These are phyloP conservation scores for Suillus alpinus DNA, from an alignment of 768 basidiomycete genomes.

Conservation along the genomic window DNA sequence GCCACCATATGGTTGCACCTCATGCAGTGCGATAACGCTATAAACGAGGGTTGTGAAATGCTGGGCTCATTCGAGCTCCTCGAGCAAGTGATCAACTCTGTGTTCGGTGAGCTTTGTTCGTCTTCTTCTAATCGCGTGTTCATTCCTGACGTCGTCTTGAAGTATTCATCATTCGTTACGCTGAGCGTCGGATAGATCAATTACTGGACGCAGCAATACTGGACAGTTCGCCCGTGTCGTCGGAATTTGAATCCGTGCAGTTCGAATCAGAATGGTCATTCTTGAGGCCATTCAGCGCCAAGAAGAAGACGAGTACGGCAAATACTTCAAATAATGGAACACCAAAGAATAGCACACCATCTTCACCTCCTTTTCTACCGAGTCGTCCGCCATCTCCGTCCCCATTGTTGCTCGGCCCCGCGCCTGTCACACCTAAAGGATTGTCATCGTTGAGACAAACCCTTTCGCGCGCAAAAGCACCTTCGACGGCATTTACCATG, in stretches of 20 bases:
- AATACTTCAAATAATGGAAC: slow-evolving; percentile 24
- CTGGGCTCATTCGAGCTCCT: slow-evolving; percentile 82
- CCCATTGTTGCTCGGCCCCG: slow-evolving; percentile 37
- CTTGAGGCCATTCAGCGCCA: slow-evolving; percentile 65
- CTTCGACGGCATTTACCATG: slow-evolving; percentile 43
- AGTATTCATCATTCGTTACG: slow-evolving; percentile 95
- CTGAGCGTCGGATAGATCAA: slow-evolving; percentile 85
- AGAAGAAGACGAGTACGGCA: slow-evolving; percentile 45
- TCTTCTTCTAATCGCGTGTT: slow-evolving; percentile 6
- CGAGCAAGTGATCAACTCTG: slow-evolving; percentile 91
- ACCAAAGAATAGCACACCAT: slow-evolving; percentile 36
- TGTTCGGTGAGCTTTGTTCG: slow-evolving; percentile 64
- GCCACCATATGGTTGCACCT: slow-evolving; percentile 88
- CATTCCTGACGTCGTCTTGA: slow-evolving; percentile 7
- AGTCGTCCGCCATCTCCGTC: slow-evolving; percentile 54
- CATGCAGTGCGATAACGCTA: slow-evolving; percentile 78
- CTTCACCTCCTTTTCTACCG: slow-evolving; percentile 47
- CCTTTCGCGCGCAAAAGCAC: slow-evolving; percentile 52
- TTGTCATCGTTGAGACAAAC: slow-evolving; percentile 71
- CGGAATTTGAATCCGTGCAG: slow-evolving; percentile 76
- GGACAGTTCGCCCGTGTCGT: slow-evolving; percentile 75
- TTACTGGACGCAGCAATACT: slow-evolving; percentile 80
- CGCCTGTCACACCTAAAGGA: slow-evolving; percentile 47
- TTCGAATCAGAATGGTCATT: slow-evolving; percentile 98
- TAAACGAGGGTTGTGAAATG: slow-evolving; percentile 78